Base-by-base conservation (phyloP, 306 rosid species). In the Medicago arabica region DNA sequence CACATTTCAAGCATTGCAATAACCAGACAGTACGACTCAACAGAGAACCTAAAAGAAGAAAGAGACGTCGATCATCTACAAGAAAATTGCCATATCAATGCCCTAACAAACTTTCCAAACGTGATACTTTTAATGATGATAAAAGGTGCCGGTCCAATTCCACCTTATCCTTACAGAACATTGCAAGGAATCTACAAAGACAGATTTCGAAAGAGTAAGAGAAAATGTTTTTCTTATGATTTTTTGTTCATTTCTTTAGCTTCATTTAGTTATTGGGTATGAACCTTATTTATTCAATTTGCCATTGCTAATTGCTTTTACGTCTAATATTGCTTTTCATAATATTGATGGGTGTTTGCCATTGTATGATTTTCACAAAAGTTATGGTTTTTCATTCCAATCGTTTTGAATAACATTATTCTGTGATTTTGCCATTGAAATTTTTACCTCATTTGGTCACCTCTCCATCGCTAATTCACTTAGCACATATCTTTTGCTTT, bases 1-100 rank as follows among this genome's bases (percentile, higher is more conserved):
- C 93, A 36, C 44, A 82, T 78, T 78, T 92, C 82, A 80, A 81
- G 54, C 81, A 6, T 63, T 38, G 82, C 70, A 81, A 83, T 77
- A 69, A 39, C 50, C 87, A 53, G 71, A 84, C 74, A 74, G 68
- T 15, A 72, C 82, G 23, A 53, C 80, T 69, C 38, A 77, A 58
- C 69, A 81, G 80, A 51, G 84, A 65, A 17, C 74, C 59, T 21
- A 86, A 67, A 66, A 72, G 75, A 80, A 80, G 83, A 74, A 81
- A 68, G 68, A 88, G 68, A 65, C 61, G 43, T 70, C 86, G 73
- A 66, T 51, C 85, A 73, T 79, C 90, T 69, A 72, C 87, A 72
- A 86, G 91, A 75, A 18, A 39, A 12, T 18, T 41, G 18, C 75
- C 81, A 39, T 78, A 67, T 74, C 82, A 74, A 75, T 49, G 73